A percentile compares a stretch with the other conserved stretches of the same genome.
Conservation (phyloP, 2,329 filamentous ascomycete genomes). For the Sporothrix pallida region DNA sequence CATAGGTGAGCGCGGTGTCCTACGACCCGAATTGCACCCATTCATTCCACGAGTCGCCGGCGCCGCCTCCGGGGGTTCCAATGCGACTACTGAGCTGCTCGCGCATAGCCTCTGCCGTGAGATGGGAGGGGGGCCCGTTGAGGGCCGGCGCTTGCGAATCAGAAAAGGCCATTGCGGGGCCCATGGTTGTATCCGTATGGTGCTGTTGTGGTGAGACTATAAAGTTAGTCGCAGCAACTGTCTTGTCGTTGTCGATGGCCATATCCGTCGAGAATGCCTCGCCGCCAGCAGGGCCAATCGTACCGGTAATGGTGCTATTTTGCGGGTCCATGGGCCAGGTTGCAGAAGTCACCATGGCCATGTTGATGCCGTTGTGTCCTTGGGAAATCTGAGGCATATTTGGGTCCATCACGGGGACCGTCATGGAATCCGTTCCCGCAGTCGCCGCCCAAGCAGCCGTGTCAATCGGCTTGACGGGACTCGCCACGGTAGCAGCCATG, state of each 20-base stretch:
- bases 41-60: slow-evolving; percentile 5
- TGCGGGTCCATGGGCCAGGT: background rate
- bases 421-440: background rate
- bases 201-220: too few relatives aligned
- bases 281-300: background rate
- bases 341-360: background rate
- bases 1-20: background rate
- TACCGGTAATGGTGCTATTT: background rate
- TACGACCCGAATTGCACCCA: slow-evolving; percentile 5
- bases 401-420: slow-evolving; percentile 10
- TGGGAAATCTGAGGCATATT: background rate
- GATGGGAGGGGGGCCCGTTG: background rate
- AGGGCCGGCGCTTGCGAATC: background rate
- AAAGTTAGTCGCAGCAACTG: background rate
- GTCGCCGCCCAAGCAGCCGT: slow-evolving; percentile 4
- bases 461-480: slow-evolving; percentile 4
- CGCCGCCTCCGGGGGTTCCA: slow-evolving; percentile 4
- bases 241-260: background rate
- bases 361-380: background rate
- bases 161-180: background rate
- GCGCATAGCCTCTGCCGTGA: background rate
- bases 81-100: slow-evolving; percentile 14
- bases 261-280: background rate
- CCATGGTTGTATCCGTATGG: too few relatives aligned
- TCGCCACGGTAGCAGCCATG: background rate